Evolutionary conservation across 1,284 basidiomycete genomes (phyloP).

Genomic region (Ceratobasidium sp.): DNA sequence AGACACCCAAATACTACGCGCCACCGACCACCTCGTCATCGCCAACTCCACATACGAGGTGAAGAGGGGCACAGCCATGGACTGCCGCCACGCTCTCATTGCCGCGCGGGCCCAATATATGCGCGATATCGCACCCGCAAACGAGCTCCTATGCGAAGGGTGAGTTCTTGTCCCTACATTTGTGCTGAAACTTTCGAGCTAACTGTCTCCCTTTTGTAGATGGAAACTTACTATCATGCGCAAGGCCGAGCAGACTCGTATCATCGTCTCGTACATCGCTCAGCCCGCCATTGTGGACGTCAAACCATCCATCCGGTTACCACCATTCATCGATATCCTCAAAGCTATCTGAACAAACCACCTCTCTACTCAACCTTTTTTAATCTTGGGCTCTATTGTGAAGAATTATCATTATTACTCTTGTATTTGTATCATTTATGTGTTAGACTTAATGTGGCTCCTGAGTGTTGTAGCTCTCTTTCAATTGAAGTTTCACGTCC

Average conservation of each 20-base stretch:
- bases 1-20: slow-evolving; percentile 38
- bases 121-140: slow-evolving; percentile 39
- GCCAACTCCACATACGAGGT: slow-evolving; percentile 36
- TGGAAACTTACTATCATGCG: slow-evolving; percentile 40
- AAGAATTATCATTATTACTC: slow-evolving; percentile 24
- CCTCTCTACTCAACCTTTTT: background rate
- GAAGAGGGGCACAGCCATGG: slow-evolving; percentile 8
- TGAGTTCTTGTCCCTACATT: background rate
- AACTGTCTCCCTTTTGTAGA: background rate
- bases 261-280: slow-evolving; percentile 34
- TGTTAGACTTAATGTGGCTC: background rate
- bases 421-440: background rate
- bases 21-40: slow-evolving; percentile 37
- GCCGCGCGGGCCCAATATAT: slow-evolving; percentile 43
- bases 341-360: slow-evolving; percentile 23
- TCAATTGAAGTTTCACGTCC: slow-evolving; percentile 12
- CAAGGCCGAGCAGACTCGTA: slow-evolving; percentile 35
- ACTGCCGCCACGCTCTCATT: slow-evolving; percentile 37
- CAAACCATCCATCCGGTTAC: slow-evolving; percentile 31
- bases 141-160: slow-evolving; percentile 43
- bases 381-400: background rate
- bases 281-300: slow-evolving; percentile 31
- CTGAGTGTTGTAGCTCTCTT: background rate
- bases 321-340: slow-evolving; percentile 39
- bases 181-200: background rate